Percentiles rank a stretch among this genome's conserved stretches.
Conservation (phyloP, 1,284 basidiomycete genomes). For the Tilletia walkeri region DNA sequence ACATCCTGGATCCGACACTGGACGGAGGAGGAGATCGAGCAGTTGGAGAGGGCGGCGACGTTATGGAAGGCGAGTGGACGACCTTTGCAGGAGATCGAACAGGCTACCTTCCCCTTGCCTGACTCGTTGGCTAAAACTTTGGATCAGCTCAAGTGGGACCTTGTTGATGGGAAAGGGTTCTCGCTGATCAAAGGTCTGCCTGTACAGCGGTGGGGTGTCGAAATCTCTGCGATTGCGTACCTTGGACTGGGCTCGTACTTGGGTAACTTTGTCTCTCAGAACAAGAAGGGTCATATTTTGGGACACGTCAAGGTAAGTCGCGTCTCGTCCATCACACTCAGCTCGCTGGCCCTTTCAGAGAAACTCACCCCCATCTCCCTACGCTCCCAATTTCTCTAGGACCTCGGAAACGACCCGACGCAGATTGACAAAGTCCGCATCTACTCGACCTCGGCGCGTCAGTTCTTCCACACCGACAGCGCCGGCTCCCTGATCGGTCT, state of each 20-base stretch:
- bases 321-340: background rate
- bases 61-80: conserved; percentile 40
- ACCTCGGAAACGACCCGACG: conserved; percentile 58
- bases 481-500: conserved; percentile 57
- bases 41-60: conserved; percentile 36
- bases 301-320: conserved; percentile 56
- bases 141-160: conserved; percentile 29
- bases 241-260: conserved; percentile 57
- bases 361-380: background rate
- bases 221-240: conserved; percentile 57
- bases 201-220: conserved; percentile 54
- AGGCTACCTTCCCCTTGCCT: conserved; percentile 44
- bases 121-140: conserved; percentile 32
- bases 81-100: conserved; percentile 45
- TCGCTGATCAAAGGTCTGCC: conserved; percentile 58
- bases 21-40: conserved; percentile 32
- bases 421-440: conserved; percentile 59
- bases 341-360: background rate
- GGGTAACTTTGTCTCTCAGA: conserved; percentile 56
- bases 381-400: conserved; percentile 22
- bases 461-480: conserved; percentile 57
- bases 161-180: conserved; percentile 54
- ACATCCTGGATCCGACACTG: conserved; percentile 42
- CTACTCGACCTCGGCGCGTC: conserved; percentile 58
- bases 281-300: conserved; percentile 58